Evolutionary conservation across 2,329 filamentous ascomycete genomes (phyloP), one percentile per base, ranked within the genome.

Genomic region (Ascomycota sp.): DNA sequence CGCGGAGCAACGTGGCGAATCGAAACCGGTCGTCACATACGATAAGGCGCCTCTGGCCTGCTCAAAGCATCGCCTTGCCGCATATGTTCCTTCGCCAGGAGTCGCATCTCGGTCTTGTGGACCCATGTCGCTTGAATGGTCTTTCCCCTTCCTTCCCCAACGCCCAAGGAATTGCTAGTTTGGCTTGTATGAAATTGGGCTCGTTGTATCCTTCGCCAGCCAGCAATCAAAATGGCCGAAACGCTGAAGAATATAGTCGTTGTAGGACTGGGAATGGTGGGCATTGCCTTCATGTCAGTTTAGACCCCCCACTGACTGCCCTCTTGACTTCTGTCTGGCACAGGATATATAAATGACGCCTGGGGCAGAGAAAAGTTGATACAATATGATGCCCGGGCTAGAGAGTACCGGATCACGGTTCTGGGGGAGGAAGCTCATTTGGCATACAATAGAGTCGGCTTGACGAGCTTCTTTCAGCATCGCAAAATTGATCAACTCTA

Each of bases 251-350:
- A 64, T 44, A 55, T 91, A 23, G 81, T 91, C 2, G 72, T 92
- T 23, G 80, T 92, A 24, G 83, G 83, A 8, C 53, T 93, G 52
- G 83, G 83, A 3, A 94, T 94, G 85, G 83, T 93, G 27, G 81
- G 77, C 24, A 76, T 89, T 40, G 74, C 78, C 25, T 86, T 91
- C 48, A 81, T 91, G 78, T 86, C 55, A 62, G 75, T 61, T 6
- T 5, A 19, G 8, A 4, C 23, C 11, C 8, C 8, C 8, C 12
- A 6, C 5, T 12, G 19, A 11, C 15, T 25, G 4, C 11, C 23
- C 19, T 17, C 15, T 17, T 17, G 15, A 17, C 15, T 17, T 17
- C 4, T 17, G 15, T 17, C 4, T 17, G 15, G 15, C 15, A 3
- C 12, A 4, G 15, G 17, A 17, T 15, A 9, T 7, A 6, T 8